Evolutionary conservation across 2,329 filamentous ascomycete genomes (phyloP).

Genomic region (Stylonectria norvegica): DNA sequence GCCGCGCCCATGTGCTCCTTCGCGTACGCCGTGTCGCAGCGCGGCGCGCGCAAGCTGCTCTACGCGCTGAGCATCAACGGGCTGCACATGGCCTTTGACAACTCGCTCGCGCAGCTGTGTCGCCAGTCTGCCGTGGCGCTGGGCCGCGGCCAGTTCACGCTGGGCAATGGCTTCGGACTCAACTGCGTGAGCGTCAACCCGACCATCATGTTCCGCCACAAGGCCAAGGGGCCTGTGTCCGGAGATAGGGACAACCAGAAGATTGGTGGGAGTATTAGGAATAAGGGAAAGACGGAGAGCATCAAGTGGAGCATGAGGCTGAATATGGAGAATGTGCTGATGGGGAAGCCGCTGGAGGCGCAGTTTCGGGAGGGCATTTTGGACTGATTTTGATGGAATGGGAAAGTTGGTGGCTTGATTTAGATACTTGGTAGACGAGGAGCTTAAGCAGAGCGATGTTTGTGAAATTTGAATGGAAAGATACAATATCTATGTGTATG

Average conservation of each 20-base stretch:
- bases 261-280: constrained; percentile 19
- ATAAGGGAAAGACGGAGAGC: constrained; percentile 31
- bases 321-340: constrained; percentile 30
- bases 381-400: too few species aligned
- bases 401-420: too few species aligned
- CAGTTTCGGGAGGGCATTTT: constrained; percentile 18
- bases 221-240: constrained; percentile 24
- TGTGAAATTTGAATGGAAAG: too few species aligned
- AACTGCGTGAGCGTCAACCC: constrained; percentile 34
- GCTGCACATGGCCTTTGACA: constrained; percentile 39
- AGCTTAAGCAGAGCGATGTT: too few species aligned
- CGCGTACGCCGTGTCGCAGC: constrained; percentile 43
- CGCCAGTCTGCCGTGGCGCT: not conserved
- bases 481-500: too few species aligned
- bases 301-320: constrained; percentile 31
- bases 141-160: not conserved
- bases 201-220: constrained; percentile 34
- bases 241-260: constrained; percentile 32
- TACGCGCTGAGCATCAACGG: constrained; percentile 42
- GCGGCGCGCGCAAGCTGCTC: constrained; percentile 40
- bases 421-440: too few species aligned
- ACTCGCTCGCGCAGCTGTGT: constrained; percentile 33
- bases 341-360: constrained; percentile 22
- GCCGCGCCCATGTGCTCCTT: constrained; percentile 41
- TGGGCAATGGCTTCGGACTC: constrained; percentile 4